Evolutionary conservation across 495 filamentous ascomycete species (phyloP), one percentile per base, ranked within the genome.

Genomic region (Trichocladium antarcticum): DNA sequence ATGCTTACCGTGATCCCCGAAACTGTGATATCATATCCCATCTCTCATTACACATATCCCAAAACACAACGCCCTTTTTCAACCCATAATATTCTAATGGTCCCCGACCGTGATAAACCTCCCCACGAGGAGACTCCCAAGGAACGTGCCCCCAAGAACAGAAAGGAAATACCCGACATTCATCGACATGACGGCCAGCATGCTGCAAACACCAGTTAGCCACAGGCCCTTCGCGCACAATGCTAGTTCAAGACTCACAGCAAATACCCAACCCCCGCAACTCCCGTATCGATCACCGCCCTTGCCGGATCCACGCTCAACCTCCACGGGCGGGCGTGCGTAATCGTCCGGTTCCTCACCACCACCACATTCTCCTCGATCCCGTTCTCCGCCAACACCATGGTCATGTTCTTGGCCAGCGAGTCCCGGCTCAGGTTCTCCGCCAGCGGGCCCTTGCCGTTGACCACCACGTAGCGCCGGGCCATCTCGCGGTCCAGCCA

Each of bases 141-240:
- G 57, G 60, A 95, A 95, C 1, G 80, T 75, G 6, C 90, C 90
- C 6, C 69, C 84, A 19, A 97, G 77, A 1, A 95, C 77, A 1
- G 89, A 88, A 21, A 89, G 67, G 68, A 95, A 96, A 59, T 95
- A 97, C n/a, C 90, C 90, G 37, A 96, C 77, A 58, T 97, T 97
- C 78, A 90, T 77, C 3, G 88, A 92, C 90, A 97, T 97, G 57
- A 95, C 85, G n/a, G 86, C 89, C 68, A 97, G 71, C 90, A 97
- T 97, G 42, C 90, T 97, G 58, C 24, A 49, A 1, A 19, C 17
- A 12, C 14, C 16, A 44, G 42, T 57, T 34, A 60, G 45, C 50
- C 41, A n/a, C n/a, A n/a, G n/a, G n/a, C n/a, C n/a, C n/a, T n/a
- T n/a, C n/a, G n/a, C n/a, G n/a, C n/a, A n/a, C n/a, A n/a, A n/a